Evolutionary conservation across 2,329 filamentous ascomycete species (phyloP).

Genomic region (Cladophialophora immunda): DNA sequence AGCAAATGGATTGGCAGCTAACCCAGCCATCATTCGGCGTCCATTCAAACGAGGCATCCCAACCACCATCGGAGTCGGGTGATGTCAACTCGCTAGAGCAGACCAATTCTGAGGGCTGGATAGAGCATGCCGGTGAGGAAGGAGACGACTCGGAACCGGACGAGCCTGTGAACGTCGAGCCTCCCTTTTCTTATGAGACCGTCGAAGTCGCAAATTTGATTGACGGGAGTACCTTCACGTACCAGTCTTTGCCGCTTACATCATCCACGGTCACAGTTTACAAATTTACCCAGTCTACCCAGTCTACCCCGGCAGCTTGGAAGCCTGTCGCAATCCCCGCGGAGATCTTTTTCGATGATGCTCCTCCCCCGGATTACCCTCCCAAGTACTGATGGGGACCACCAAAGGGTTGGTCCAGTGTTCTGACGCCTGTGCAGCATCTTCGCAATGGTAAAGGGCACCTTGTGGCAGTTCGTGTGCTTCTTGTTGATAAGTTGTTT

Average conservation of each 20-base stretch:
- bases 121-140: background rate
- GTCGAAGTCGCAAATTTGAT: background rate
- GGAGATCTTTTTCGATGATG: background rate
- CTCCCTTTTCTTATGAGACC: background rate
- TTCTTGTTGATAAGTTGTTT: background rate
- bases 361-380: too few relatives aligned
- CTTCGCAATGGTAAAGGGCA: background rate
- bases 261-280: background rate
- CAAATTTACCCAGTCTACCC: background rate
- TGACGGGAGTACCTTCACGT: background rate
- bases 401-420: background rate
- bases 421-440: background rate
- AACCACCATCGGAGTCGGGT: slow-evolving; percentile 7
- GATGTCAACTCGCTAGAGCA: slow-evolving; percentile 12
- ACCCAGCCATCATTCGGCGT: slow-evolving; percentile 31
- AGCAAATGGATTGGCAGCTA: slow-evolving; percentile 31
- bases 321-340: background rate
- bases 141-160: background rate
- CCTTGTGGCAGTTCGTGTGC: background rate
- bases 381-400: background rate
- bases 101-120: slow-evolving; percentile 4
- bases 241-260: background rate
- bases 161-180: background rate
- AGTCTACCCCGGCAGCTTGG: background rate
- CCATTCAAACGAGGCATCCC: slow-evolving; percentile 22